Evolutionary conservation across 805 yeast species (phyloP).

Genomic region (Saccharomycopsis babjevae): DNA sequence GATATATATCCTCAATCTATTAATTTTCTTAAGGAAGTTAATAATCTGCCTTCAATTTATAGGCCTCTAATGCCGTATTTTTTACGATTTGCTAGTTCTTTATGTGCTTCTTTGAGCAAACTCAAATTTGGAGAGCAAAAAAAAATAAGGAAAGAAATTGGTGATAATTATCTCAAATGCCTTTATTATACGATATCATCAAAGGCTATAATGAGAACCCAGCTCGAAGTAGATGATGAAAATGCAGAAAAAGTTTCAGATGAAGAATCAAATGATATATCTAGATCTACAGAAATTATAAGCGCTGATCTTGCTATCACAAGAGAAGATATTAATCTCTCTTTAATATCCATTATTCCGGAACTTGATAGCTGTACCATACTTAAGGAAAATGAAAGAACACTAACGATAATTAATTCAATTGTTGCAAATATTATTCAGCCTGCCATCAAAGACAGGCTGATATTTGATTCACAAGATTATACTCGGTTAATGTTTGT

Average conservation of each 20-base stretch:
- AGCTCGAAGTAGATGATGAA: background rate
- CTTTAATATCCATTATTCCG: constrained; percentile 33
- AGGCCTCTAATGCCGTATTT: constrained; percentile 41
- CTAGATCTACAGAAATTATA: background rate
- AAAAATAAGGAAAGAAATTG: constrained; percentile 45
- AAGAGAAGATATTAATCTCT: constrained; percentile 36
- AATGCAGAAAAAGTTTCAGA: background rate
- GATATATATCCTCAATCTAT: constrained; percentile 62
- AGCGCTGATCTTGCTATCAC: constrained; percentile 17
- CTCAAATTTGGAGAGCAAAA: constrained; percentile 54
- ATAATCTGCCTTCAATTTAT: constrained; percentile 37
- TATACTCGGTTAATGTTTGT: constrained; percentile 37
- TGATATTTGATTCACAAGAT: constrained; percentile 30
- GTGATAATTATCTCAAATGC: constrained; percentile 29
- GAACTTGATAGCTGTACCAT: constrained; percentile 28
- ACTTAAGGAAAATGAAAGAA: constrained; percentile 53
- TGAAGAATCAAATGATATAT: background rate
- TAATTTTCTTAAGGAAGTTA: constrained; percentile 49
- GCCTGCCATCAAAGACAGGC: constrained; percentile 42
- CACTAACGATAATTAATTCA: constrained; percentile 36
- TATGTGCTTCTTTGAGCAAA: constrained; percentile 47
- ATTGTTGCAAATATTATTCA: constrained; percentile 44
- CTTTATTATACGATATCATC: constrained; percentile 26
- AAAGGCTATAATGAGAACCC: constrained; percentile 15
- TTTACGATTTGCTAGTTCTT: constrained; percentile 39